phyloP scores from a whole-genome alignment of 163 green algal genomes.

The Prototheca cutis region DNA sequence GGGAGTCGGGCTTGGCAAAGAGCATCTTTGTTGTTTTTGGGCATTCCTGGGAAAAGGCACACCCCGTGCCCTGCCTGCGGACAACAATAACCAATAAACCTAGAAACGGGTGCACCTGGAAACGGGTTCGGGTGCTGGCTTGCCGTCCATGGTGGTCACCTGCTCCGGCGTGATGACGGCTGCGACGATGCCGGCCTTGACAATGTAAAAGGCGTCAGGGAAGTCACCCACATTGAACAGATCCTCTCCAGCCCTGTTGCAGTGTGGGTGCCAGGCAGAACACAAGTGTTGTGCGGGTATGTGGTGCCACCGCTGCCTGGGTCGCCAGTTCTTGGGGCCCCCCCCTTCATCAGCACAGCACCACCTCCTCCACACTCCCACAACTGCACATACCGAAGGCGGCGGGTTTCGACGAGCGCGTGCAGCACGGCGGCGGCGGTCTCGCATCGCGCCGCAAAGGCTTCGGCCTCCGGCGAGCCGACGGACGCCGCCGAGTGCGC shows the following conservation, averaged over 20 bases:
- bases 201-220: constrained; percentile 20
- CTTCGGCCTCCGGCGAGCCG: background rate
- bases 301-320: background rate
- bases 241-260: constrained; percentile 11
- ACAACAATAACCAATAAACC: no score
- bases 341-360: background rate
- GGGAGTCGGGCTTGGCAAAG: no score
- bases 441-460: background rate
- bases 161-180: no score
- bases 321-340: background rate
- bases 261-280: background rate
- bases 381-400: background rate
- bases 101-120: no score
- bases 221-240: constrained; percentile 15
- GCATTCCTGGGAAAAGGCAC: no score
- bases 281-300: background rate
- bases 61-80: no score
- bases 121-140: no score
- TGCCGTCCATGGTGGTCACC: no score
- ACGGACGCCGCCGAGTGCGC: background rate
- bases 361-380: background rate
- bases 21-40: no score
- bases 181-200: constrained; percentile 19
- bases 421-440: background rate
- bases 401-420: background rate